These are phyloP conservation scores for Corymbia citriodora DNA, from an alignment of 441 rosid species.

Conservation along the genomic window DNA sequence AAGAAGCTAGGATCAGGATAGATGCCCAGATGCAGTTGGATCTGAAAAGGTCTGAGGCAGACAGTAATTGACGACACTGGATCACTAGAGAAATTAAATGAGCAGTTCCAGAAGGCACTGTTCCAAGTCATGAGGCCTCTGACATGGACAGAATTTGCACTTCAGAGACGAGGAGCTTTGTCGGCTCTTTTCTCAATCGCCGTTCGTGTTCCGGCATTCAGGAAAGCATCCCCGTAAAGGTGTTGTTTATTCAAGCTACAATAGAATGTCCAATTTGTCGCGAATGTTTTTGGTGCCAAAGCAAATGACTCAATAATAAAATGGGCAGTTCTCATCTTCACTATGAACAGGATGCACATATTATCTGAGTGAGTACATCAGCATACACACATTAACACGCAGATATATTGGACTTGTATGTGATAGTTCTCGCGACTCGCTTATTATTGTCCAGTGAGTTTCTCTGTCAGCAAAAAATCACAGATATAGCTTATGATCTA, in stretches of 20 bases:
- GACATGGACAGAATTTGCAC: slow-evolving; percentile 65
- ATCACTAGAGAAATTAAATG: slow-evolving; percentile 50
- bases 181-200: slow-evolving; percentile 32
- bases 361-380: background rate
- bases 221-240: background rate
- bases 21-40: slow-evolving; percentile 75
- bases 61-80: slow-evolving; percentile 68
- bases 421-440: rapidly evolving
- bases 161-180: slow-evolving; percentile 58
- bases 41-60: slow-evolving; percentile 51
- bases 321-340: background rate
- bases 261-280: background rate
- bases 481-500: background rate
- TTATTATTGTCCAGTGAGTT: no score
- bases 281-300: background rate
- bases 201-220: slow-evolving; percentile 33
- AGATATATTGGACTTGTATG: no score
- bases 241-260: background rate
- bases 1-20: slow-evolving; percentile 55
- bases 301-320: background rate
- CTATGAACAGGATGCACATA: background rate
- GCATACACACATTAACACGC: background rate
- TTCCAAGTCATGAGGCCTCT: slow-evolving; percentile 37
- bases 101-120: slow-evolving; percentile 41
- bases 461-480: background rate